A percentile compares a stretch with the other conserved stretches of the same genome.
Conservation (phyloP, 176 grass and related monocot species). For the Triticum aestivum region DNA sequence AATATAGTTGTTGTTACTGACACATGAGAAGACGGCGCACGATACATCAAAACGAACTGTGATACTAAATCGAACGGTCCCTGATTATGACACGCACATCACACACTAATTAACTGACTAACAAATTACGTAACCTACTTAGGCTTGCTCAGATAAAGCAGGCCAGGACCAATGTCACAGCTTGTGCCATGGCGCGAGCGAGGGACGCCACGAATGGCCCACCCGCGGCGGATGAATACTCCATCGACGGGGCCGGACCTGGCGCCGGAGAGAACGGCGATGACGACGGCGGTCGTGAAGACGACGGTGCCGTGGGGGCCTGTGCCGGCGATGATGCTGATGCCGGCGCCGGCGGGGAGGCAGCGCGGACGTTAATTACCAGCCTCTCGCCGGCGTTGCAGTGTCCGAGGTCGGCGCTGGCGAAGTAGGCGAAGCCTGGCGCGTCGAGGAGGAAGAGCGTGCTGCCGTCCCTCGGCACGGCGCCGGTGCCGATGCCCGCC, state of each 20-base stretch:
- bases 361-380: constrained; percentile 40
- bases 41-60: not conserved
- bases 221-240: not conserved
- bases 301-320: not conserved
- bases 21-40: not conserved
- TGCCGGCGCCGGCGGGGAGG: not conserved
- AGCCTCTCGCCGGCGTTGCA: constrained; percentile 69
- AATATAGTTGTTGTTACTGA: not conserved
- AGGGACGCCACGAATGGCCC: not conserved
- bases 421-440: constrained; percentile 60
- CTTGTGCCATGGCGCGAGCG: not conserved
- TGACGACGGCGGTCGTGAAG: not conserved
- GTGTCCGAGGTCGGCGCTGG: constrained; percentile 52
- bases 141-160: not conserved
- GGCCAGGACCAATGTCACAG: not conserved
- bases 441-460: constrained; percentile 50
- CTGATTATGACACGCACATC: not conserved
- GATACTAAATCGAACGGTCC: not conserved
- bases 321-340: not conserved
- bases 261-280: not conserved
- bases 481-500: not conserved
- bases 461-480: constrained; percentile 45
- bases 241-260: constrained; percentile 1
- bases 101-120: not conserved
- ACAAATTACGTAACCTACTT: not conserved